These are phyloP conservation scores for Xylaria venustula DNA, from an alignment of 495 filamentous ascomycete species.

Conservation along the genomic window DNA sequence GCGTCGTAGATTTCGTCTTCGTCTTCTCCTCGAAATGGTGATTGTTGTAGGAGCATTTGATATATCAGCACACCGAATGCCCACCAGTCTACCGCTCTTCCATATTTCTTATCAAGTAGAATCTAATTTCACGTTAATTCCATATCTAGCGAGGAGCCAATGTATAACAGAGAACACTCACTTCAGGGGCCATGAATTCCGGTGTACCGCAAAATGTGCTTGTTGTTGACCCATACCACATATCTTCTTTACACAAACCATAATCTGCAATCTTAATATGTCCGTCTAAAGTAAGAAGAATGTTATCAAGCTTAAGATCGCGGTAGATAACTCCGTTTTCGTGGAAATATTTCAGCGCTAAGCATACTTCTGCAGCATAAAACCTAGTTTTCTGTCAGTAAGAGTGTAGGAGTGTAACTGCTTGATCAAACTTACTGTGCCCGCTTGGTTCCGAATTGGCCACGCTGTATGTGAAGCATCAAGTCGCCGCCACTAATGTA, in stretches of 20 bases:
- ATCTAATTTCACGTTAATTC: conserved; percentile 65
- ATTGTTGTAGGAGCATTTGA: conserved; percentile 99
- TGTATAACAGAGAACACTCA: no score
- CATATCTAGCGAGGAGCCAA: no score
- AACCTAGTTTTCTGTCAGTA: conserved; percentile 59
- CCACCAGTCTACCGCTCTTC: conserved; percentile 99
- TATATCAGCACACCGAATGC: conserved; percentile 99
- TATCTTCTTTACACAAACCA: conserved; percentile 98
- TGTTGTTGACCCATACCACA: conserved; percentile 97
- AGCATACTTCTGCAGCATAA: conserved; percentile 95
- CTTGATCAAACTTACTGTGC: conserved; percentile 72
- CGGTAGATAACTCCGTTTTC: conserved; percentile 99
- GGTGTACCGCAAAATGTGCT: conserved; percentile 99
- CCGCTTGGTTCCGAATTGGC: conserved; percentile 91
- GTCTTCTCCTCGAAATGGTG: conserved; percentile 97
- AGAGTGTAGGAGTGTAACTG: background rate
- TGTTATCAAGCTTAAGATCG: conserved; percentile 99
- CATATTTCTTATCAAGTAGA: conserved; percentile 97
- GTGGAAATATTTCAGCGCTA: conserved; percentile 98
- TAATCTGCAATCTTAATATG: conserved; percentile 99
- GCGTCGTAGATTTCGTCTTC: conserved; percentile 99
- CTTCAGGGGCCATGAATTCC: conserved; percentile 99
- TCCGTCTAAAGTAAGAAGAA: conserved; percentile 90
- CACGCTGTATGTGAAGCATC: conserved; percentile 98
- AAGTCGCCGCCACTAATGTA: conserved; percentile 98